Percentiles rank a stretch among this genome's conserved stretches.
Conservation (phyloP, 1,139 yeast species). For the Lodderomyces beijingensis region DNA sequence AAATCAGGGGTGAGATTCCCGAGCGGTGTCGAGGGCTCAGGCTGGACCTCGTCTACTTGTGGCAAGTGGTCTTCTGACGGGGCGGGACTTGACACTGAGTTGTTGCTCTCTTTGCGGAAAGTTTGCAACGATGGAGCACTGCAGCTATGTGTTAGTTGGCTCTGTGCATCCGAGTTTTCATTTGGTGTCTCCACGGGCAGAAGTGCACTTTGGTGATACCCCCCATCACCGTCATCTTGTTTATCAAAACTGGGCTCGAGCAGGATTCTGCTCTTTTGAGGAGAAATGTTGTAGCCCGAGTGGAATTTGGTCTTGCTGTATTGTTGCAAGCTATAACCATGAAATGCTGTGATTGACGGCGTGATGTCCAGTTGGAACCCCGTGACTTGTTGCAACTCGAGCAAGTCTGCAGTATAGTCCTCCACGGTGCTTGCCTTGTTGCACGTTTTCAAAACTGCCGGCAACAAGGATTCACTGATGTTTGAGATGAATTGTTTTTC, state of each 20-base stretch:
- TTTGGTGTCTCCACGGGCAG: constrained; percentile 10
- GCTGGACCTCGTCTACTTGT: neutral
- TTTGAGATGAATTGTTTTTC: constrained; percentile 29
- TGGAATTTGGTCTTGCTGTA: constrained; percentile 7
- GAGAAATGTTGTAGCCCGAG: constrained; percentile 9
- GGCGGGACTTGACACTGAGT: neutral
- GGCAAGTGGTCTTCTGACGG: neutral
- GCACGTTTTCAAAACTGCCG: constrained; percentile 34
- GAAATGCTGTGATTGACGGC: constrained; percentile 3
- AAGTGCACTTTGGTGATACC: neutral
- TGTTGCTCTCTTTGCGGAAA: neutral
- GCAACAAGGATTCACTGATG: constrained; percentile 31
- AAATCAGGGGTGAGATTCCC: constrained; percentile 10
- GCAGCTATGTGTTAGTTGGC: too few relatives aligned
- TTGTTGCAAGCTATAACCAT: constrained; percentile 7
- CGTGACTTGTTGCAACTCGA: constrained; percentile 27
- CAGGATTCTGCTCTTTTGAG: too few relatives aligned
- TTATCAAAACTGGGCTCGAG: too few relatives aligned
- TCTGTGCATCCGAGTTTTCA: constrained; percentile 27
- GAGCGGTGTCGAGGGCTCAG: constrained; percentile 14
- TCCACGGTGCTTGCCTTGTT: too few relatives aligned
- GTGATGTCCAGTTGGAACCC: constrained; percentile 21
- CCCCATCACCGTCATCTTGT: too few relatives aligned
- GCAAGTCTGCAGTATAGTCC: constrained; percentile 12
- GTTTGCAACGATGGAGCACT: constrained; percentile 1